Percentiles rank a stretch among this genome's conserved stretches.
Conservation (phyloP, 345 rosid species). For the Salix viminalis region DNA sequence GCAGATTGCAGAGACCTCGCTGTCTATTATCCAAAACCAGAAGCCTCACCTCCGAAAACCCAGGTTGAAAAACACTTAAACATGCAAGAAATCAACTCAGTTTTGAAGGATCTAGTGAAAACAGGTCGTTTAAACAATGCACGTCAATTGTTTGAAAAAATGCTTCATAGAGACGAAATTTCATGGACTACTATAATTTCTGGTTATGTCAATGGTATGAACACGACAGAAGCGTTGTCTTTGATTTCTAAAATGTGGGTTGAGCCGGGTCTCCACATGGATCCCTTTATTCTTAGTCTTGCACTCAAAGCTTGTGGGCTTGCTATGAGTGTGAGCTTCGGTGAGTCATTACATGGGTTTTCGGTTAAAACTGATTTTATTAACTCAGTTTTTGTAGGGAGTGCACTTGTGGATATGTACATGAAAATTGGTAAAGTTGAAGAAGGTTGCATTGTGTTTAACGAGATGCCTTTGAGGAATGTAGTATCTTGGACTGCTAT, state of each 20-base stretch:
- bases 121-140: slow-evolving; percentile 42
- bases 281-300: slow-evolving; percentile 62
- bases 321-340: slow-evolving; percentile 38
- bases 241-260: slow-evolving; percentile 63
- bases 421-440: slow-evolving; percentile 45
- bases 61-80: slow-evolving; percentile 8
- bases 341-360: slow-evolving; percentile 65
- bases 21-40: slow-evolving; percentile 9
- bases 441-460: slow-evolving; percentile 50
- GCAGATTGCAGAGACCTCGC: slow-evolving; percentile 2
- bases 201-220: slow-evolving; percentile 50
- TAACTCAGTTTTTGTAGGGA: slow-evolving; percentile 64
- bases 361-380: slow-evolving; percentile 50
- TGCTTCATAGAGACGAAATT: slow-evolving; percentile 58
- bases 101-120: slow-evolving; percentile 30
- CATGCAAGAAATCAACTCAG: slow-evolving; percentile 40
- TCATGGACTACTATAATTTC: slow-evolving; percentile 78
- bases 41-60: background rate
- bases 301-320: slow-evolving; percentile 71
- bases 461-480: slow-evolving; percentile 60
- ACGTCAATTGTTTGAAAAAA: slow-evolving; percentile 65
- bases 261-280: slow-evolving; percentile 46
- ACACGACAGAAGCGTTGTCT: slow-evolving; percentile 50
- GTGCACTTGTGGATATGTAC: slow-evolving; percentile 72
- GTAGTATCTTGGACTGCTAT: slow-evolving; percentile 80